Base-by-base conservation (phyloP, 192 early-diverging fungal genomes). In the Lobosporangium transversale region DNA sequence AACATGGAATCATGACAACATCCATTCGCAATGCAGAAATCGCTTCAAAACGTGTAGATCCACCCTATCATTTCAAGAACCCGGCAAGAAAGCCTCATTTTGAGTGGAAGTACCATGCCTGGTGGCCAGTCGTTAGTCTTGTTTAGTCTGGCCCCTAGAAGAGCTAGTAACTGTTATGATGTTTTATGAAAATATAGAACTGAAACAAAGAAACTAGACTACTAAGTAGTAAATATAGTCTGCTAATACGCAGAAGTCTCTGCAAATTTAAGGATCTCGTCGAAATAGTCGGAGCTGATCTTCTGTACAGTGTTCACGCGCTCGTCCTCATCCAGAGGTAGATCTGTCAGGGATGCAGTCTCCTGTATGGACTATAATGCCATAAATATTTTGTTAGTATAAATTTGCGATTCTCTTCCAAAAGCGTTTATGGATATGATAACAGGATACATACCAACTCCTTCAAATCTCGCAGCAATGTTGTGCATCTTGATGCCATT, bases 221-320 rank as follows among this genome's bases (percentile, higher is more conserved):
- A n/a, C n/a, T n/a, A n/a, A n/a, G n/a, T n/a, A n/a, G n/a, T n/a
- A n/a, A 17, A 4, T 18, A 18, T 60, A 18, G 0, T n/a, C 29
- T 53, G 2, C n/a, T 27, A 76, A 10, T 67, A 62, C 4, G 64
- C 65, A 18, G 58, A 50, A 6, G 65, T 67, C 36, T 76, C 73
- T 10, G 64, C 64, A 42, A 48, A 50, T 10, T 54, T 57, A 30
- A 76, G 59, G 32, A 76, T 61, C 36, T 76, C 58, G 53, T 76
- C 64, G 67, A 76, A 76, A 53, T 76, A 67, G 40, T 76, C 63
- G 17, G 27, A 52, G 56, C 73, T 76, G 45, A 67, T 67, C 59
- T 76, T 66, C 27, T 76, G 73, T 17, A 76, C 52, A 1, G 63
- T 67, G 40, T 40, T 57, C 65, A 67, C 45, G 3, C 73, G 42